Conservation (phyloP, 2,329 filamentous ascomycete genomes). For the Exophiala dermatitidis region DNA sequence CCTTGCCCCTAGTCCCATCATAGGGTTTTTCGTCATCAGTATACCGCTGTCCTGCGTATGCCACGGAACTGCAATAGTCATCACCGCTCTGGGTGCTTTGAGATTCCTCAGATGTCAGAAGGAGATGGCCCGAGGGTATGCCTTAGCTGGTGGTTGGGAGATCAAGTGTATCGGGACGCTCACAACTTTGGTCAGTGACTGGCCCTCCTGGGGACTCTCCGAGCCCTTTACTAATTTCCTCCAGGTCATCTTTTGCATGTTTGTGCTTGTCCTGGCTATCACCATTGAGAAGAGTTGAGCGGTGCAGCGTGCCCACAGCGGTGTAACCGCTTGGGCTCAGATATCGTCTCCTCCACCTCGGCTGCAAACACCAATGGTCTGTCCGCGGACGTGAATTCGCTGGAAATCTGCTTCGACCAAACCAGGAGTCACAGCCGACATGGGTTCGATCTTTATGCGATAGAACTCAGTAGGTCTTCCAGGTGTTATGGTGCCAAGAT, state of each 20-base stretch:
- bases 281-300: slow-evolving; percentile 11
- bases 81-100: slow-evolving; percentile 44
- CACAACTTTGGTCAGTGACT: slow-evolving; percentile 15
- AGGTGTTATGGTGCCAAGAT: too few relatives aligned
- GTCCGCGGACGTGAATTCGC: too few relatives aligned
- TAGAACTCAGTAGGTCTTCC: too few relatives aligned
- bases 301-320: neutral
- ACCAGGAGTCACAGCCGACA: too few relatives aligned
- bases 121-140: slow-evolving; percentile 36
- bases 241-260: slow-evolving; percentile 17
- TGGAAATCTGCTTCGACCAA: too few relatives aligned
- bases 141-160: slow-evolving; percentile 23
- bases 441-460: too few relatives aligned
- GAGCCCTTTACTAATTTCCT: slow-evolving; percentile 2
- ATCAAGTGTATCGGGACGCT: slow-evolving; percentile 17
- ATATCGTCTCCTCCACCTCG: too few relatives aligned
- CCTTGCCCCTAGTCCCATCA: slow-evolving; percentile 12
- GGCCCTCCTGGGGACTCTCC: neutral
- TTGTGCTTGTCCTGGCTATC: slow-evolving; percentile 18
- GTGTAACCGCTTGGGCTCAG: too few relatives aligned
- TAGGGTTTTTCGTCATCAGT: slow-evolving; percentile 24
- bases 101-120: slow-evolving; percentile 52
- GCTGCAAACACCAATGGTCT: too few relatives aligned
- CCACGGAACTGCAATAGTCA: slow-evolving; percentile 41
- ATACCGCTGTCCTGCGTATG: slow-evolving; percentile 37